These are phyloP conservation scores for Sphaerulina vaccinii DNA, from an alignment of 2,329 filamentous ascomycete species.

Conservation along the genomic window DNA sequence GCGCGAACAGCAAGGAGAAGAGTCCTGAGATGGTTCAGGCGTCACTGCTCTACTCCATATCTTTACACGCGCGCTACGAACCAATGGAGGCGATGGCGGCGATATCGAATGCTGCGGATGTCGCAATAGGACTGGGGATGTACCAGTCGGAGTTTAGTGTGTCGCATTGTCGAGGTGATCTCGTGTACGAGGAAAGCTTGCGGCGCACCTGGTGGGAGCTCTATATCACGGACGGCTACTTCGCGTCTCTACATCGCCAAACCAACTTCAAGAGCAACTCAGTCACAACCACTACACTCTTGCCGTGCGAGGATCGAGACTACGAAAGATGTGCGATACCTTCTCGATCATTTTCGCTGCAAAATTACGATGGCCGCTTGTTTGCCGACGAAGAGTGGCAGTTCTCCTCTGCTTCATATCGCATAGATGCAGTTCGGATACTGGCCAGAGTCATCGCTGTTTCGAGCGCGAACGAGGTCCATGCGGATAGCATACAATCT, in stretches of 20 bases:
- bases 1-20: slow-evolving; percentile 16
- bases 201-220: slow-evolving; percentile 88
- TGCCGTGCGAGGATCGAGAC: slow-evolving; percentile 82
- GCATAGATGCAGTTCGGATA: slow-evolving; percentile 76
- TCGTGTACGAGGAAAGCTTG: slow-evolving; percentile 76
- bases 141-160: slow-evolving; percentile 67
- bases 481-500: slow-evolving; percentile 49
- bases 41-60: slow-evolving; percentile 72
- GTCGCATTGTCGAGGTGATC: slow-evolving; percentile 61
- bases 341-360: slow-evolving; percentile 60
- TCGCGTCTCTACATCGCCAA: slow-evolving; percentile 73
- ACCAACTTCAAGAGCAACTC: slow-evolving; percentile 70
- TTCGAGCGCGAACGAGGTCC: slow-evolving; percentile 35
- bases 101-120: slow-evolving; percentile 64
- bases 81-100: slow-evolving; percentile 67
- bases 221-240: slow-evolving; percentile 78
- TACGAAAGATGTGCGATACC: slow-evolving; percentile 50
- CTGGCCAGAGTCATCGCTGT: slow-evolving; percentile 69
- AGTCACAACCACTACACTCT: slow-evolving; percentile 63
- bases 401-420: slow-evolving; percentile 84
- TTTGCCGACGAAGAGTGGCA: slow-evolving; percentile 67
- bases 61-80: slow-evolving; percentile 73
- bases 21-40: slow-evolving; percentile 67
- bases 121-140: slow-evolving; percentile 75
- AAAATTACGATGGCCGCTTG: slow-evolving; percentile 74